Evolutionary conservation across 495 filamentous ascomycete genomes (phyloP).

Genomic region (Ramalina intermedia): DNA sequence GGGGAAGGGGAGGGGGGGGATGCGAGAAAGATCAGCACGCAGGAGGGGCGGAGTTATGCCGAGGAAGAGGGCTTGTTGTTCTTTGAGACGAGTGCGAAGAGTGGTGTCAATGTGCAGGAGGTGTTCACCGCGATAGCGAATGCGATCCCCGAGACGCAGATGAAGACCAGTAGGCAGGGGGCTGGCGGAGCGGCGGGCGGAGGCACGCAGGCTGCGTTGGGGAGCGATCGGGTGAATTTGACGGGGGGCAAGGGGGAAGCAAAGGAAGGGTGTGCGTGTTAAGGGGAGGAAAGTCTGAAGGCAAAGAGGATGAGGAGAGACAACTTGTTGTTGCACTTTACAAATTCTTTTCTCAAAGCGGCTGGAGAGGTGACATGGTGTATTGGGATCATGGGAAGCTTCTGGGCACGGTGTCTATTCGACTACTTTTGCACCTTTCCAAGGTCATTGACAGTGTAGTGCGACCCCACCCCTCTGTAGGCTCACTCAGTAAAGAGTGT

Average conservation of each 20-base stretch:
- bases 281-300: slow-evolving; percentile 4
- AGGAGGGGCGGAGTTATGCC: slow-evolving; percentile 84
- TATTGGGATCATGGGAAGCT: background rate
- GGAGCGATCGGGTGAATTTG: slow-evolving; percentile 54
- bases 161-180: slow-evolving; percentile 58
- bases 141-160: slow-evolving; percentile 85
- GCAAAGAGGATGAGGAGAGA: background rate
- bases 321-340: background rate
- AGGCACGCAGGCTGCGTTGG: slow-evolving; percentile 25
- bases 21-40: slow-evolving; percentile 71
- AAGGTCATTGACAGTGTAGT: background rate
- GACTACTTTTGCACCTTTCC: background rate
- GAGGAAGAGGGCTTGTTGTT: slow-evolving; percentile 89
- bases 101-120: slow-evolving; percentile 79
- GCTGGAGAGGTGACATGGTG: background rate
- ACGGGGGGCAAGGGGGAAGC: background rate
- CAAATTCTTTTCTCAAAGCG: background rate
- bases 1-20: slow-evolving; percentile 52
- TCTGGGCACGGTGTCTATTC: background rate
- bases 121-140: slow-evolving; percentile 99
- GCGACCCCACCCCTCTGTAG: background rate
- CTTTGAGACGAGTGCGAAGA: slow-evolving; percentile 97
- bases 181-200: slow-evolving; percentile 44
- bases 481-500: background rate
- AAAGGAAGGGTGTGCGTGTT: slow-evolving; percentile 46